A percentile compares a stretch with the other conserved stretches of the same genome.
phyloP scores from a whole-genome alignment of 306 rosid genomes.

The Prunus dulcis region DNA sequence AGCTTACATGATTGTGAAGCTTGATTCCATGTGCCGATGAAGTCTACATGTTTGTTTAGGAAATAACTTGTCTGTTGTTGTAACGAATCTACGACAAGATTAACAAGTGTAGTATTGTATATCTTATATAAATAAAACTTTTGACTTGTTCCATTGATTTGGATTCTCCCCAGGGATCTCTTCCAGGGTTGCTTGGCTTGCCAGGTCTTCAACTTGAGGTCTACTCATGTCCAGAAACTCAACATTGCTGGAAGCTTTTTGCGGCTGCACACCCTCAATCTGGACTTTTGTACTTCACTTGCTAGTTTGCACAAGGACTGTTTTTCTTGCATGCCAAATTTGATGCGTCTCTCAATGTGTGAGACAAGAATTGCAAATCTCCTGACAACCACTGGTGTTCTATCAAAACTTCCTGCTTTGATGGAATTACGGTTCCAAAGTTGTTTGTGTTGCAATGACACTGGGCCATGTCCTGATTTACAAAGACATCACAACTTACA shows the following conservation, averaged over 20 bases:
- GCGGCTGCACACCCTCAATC: slow-evolving; percentile 61
- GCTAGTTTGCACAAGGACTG: slow-evolving; percentile 56
- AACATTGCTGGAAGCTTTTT: slow-evolving; percentile 55
- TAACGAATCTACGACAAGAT: background rate
- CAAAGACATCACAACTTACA: slow-evolving; percentile 32
- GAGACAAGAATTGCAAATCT: slow-evolving; percentile 73
- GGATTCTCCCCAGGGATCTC: slow-evolving; percentile 48
- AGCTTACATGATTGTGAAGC: background rate
- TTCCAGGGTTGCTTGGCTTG: slow-evolving; percentile 63
- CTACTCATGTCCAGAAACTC: slow-evolving; percentile 59
- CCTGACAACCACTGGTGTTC: slow-evolving; percentile 62
- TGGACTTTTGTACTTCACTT: slow-evolving; percentile 63
- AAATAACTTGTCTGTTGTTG: too few species aligned
- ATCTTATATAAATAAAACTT: slow-evolving; percentile 5
- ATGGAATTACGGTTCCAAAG: slow-evolving; percentile 69
- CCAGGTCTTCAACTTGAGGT: slow-evolving; percentile 62
- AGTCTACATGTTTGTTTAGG: background rate
- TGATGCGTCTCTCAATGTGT: slow-evolving; percentile 61
- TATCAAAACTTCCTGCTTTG: slow-evolving; percentile 64
- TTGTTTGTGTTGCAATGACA: slow-evolving; percentile 55
- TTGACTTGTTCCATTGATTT: slow-evolving; percentile 23
- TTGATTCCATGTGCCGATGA: background rate
- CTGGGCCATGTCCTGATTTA: slow-evolving; percentile 50
- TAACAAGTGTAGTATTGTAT: background rate
- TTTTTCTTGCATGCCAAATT: slow-evolving; percentile 71